Evolutionary conservation across 495 filamentous ascomycete genomes (phyloP).

Genomic region (Trichoderma virens): DNA sequence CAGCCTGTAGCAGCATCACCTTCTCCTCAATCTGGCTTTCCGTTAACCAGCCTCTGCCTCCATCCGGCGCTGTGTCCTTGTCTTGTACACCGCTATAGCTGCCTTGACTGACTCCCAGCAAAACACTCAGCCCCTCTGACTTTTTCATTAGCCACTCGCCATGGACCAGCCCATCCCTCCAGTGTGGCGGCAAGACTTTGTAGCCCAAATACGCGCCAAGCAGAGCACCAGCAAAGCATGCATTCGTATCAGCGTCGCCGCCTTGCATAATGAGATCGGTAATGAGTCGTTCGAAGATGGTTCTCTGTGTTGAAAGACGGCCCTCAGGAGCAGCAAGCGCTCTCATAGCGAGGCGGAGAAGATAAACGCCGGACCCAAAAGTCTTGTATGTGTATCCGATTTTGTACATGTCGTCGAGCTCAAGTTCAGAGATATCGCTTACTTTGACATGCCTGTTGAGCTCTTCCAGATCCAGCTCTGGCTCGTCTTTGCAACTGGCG

Average conservation of each 20-base stretch:
- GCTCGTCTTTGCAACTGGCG: conserved; percentile 8
- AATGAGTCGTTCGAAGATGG: conserved; percentile 34
- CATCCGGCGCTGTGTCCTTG: conserved; percentile 23
- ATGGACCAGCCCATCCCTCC: conserved; percentile 34
- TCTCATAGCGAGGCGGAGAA: conserved; percentile 29
- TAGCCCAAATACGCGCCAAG: conserved; percentile 37
- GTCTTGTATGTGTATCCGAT: conserved; percentile 47
- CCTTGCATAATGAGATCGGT: conserved; percentile 38
- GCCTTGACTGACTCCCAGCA: conserved; percentile 23
- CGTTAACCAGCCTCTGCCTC: conserved; percentile 19
- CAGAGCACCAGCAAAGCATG: conserved; percentile 38
- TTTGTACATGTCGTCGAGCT: conserved; percentile 26
- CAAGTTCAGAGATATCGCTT: conserved; percentile 22
- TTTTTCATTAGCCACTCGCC: conserved; percentile 34
- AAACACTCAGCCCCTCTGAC: conserved; percentile 19
- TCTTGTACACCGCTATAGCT: conserved; percentile 22
- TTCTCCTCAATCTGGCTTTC: conserved; percentile 26
- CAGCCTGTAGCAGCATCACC: conserved; percentile 24
- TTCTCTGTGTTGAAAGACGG: conserved; percentile 9
- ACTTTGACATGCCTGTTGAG: conserved; percentile 27
- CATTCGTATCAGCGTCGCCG: conserved; percentile 45
- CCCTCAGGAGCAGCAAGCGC: conserved; percentile 9
- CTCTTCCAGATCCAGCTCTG: conserved; percentile 27
- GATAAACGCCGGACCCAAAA: conserved; percentile 32
- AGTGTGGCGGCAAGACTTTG: conserved; percentile 29